Percentiles rank a stretch among this genome's conserved stretches.
Evolutionary conservation across 345 rosid genomes (phyloP).

Genomic region (Sisymbrium irio): DNA sequence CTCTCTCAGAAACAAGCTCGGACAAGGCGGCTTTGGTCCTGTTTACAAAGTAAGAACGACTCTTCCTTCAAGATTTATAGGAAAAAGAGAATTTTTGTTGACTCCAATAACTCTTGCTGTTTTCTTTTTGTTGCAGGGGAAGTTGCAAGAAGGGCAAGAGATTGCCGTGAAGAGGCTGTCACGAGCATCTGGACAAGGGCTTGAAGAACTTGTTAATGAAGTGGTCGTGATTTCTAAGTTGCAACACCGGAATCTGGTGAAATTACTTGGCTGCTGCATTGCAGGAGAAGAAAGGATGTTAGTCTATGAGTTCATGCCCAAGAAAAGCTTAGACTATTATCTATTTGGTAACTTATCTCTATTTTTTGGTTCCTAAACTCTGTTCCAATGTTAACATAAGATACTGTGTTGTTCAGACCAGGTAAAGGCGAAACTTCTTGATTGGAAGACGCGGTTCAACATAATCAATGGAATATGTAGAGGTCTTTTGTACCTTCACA

Average conservation of each 20-base stretch:
- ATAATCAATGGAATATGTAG: conserved; percentile 6
- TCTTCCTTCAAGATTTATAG: not conserved
- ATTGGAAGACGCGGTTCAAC: conserved; percentile 4
- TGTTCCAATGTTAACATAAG: conserved; percentile 2
- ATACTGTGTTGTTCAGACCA: not conserved
- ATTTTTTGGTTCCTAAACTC: conserved; percentile 1
- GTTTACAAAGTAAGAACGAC: conserved; percentile 37
- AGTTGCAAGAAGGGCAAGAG: conserved; percentile 38
- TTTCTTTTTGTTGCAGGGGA: conserved; percentile 40
- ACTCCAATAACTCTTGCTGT: not conserved
- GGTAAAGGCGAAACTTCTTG: not conserved
- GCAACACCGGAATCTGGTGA: conserved; percentile 67
- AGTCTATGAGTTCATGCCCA: conserved; percentile 57
- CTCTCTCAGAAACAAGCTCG: conserved; percentile 38
- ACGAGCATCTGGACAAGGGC: conserved; percentile 57
- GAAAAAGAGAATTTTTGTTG: not conserved
- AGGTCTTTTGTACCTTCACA: conserved; percentile 18
- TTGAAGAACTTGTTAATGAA: conserved; percentile 58
- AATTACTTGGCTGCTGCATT: conserved; percentile 22
- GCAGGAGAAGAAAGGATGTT: conserved; percentile 51
- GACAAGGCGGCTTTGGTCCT: conserved; percentile 52
- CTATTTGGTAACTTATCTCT: not conserved
- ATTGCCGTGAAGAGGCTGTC: conserved; percentile 65
- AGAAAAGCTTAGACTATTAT: conserved; percentile 42
- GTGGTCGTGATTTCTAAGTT: conserved; percentile 47